Evolutionary conservation across 345 rosid genomes (phyloP), one percentile per base, ranked within the genome.

Genomic region (Euclidium syriacum): DNA sequence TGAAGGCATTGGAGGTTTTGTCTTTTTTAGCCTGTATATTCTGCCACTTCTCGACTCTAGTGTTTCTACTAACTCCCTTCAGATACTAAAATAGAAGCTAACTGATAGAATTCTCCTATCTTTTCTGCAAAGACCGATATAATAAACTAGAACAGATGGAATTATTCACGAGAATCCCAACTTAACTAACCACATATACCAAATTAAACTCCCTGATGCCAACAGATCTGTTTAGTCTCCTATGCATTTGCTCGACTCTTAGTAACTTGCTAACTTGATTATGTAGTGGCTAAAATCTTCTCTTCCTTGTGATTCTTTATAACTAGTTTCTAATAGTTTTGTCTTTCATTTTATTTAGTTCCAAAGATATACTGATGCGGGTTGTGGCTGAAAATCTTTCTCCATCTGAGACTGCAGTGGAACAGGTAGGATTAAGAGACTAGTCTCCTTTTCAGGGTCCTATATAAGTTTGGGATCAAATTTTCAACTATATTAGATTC

Each of bases 331-430:
- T 10, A 54, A 42, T 66, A 43, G 25, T 70, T 42, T 60, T 14
- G 41, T 19, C 39, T 68, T 69, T 53, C 27, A 50, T 49, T n/a
- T 49, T 63, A 42, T 18, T 35, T 79, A 95, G 99, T 39, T 90
- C 99, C 53, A 95, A 88, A 78, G 99, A 95, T 70, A 95, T 95
- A 58, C 73, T 95, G 85, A 90, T 90, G 99, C 84, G 99, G 60
- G 92, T 95, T 60, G 84, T 88, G 51, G 79, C 96, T 36, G 91
- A 90, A 71, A 80, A 81, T 76, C 86, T 84, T 46, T 61, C 95
- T 33, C 81, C 98, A 14, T 82, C 81, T 52, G 80, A 88, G 35
- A 88, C 91, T 66, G 53, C 73, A 52, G 85, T 90, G 48, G 99
- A 95, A 75, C 81, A 79, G 98, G 99, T 95, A 74, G 25, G 59